Conservation (phyloP, 345 rosid genomes). For the Populus alba region DNA sequence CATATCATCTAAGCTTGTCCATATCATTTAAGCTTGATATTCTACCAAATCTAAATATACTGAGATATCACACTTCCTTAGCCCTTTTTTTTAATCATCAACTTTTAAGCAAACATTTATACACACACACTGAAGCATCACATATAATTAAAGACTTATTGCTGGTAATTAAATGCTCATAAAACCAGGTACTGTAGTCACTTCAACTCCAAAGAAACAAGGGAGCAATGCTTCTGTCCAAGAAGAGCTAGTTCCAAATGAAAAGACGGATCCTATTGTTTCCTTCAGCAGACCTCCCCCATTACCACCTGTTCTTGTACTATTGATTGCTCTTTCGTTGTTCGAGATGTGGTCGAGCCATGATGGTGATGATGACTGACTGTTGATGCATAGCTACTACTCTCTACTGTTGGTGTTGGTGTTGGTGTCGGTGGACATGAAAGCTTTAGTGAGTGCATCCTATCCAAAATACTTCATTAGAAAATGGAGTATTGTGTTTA, state of each 20-base stretch:
- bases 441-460: constrained; percentile 2
- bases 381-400: neutral
- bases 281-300: constrained; percentile 62
- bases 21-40: too few species aligned
- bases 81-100: too few species aligned
- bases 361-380: constrained; percentile 40
- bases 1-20: too few species aligned
- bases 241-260: constrained; percentile 17
- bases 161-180: neutral
- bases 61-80: too few species aligned
- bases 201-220: constrained; percentile 42
- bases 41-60: too few species aligned
- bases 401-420: neutral
- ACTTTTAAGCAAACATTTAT: too few species aligned
- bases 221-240: constrained; percentile 16
- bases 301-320: constrained; percentile 49
- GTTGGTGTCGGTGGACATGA: neutral
- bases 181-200: constrained; percentile 38
- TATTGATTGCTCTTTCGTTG: constrained; percentile 49
- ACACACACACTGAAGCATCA: too few species aligned
- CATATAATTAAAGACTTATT: neutral
- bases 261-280: constrained; percentile 42
- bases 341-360: constrained; percentile 44
- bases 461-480: constrained; percentile 40
- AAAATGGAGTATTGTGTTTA: constrained; percentile 37